These are phyloP conservation scores for Rosa rugosa DNA, from an alignment of 306 rosid species.

Conservation along the genomic window DNA sequence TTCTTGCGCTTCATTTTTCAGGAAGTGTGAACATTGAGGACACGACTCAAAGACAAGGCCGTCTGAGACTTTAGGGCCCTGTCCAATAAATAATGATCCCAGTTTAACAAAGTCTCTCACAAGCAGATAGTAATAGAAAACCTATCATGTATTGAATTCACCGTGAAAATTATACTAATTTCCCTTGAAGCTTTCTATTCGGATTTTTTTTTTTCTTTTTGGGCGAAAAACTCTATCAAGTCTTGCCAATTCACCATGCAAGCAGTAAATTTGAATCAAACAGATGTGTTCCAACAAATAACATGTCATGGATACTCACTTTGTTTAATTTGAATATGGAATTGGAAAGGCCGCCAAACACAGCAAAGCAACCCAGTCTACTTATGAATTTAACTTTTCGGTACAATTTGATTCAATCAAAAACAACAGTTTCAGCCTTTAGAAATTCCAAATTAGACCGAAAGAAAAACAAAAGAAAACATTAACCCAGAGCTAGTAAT, in stretches of 20 bases:
- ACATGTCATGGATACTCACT: background rate
- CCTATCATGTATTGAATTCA: background rate
- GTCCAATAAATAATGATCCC: background rate
- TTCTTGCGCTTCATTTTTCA: constrained; percentile 86
- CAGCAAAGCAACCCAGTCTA: background rate
- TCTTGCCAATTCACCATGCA: background rate
- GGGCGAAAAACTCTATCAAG: too few relatives aligned
- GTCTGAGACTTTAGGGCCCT: background rate
- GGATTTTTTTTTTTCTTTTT: too few relatives aligned
- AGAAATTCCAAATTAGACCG: background rate
- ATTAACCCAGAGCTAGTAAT: too few relatives aligned
- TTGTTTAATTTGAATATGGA: too few relatives aligned
- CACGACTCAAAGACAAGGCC: background rate
- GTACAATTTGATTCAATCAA: background rate
- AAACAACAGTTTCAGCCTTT: background rate
- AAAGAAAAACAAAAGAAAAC: background rate
- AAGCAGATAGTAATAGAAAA: background rate
- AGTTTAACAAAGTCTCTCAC: background rate
- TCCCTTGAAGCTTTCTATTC: background rate
- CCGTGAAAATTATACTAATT: background rate
- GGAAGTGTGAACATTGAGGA: background rate
- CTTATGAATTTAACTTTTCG: background rate
- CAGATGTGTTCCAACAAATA: background rate
- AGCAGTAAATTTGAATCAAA: background rate
- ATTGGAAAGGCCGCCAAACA: background rate